Evolutionary conservation across 345 rosid species (phyloP), one percentile per base, ranked within the genome.

Genomic region (Lagerstroemia speciosa): DNA sequence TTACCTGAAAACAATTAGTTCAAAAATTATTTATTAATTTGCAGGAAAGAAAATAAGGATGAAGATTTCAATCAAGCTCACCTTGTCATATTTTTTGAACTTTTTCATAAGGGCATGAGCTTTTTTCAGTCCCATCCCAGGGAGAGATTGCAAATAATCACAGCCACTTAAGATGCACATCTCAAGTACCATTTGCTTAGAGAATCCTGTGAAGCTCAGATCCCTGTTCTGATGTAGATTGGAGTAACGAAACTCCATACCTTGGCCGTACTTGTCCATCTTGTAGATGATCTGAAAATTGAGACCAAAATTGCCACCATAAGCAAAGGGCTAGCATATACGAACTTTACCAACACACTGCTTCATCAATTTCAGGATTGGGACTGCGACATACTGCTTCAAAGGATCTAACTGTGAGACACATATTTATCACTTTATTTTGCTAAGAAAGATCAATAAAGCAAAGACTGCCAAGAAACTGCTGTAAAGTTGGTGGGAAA

Each of bases 111-210:
- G 89, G 31, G 96, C 84, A 84, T 91, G 97, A 60, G 99, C 97
- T 79, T 93, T 83, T 86, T 86, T 94, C 60, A 89, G 81, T 48
- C 97, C 99, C 96, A 94, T 88, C 77, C 98, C 99, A 14, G 97
- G 83, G 67, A 94, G 80, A 78, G 98, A 94, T 67, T 77, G 96
- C 82, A 89, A 76, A 77, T 94, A 94, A 76, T 94, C 99, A 77
- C 99, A 94, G 52, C 99, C 99, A 75, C 99, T 94, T 68, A 94
- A 80, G 70, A 94, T 91, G 86, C 99, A 94, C 96, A 89, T 91
- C 80, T 94, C 96, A 48, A 94, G 96, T 75, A 94, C 75, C 99
- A 89, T 91, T 78, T 83, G 87, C 65, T 83, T 78, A 68, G 91
- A 85, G 76, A 94, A 88, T 74, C 89, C 95, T 20, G 79, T 71